Evolutionary conservation across 257 asterid species (phyloP).

Genomic region (Voacanga thouarsii): DNA sequence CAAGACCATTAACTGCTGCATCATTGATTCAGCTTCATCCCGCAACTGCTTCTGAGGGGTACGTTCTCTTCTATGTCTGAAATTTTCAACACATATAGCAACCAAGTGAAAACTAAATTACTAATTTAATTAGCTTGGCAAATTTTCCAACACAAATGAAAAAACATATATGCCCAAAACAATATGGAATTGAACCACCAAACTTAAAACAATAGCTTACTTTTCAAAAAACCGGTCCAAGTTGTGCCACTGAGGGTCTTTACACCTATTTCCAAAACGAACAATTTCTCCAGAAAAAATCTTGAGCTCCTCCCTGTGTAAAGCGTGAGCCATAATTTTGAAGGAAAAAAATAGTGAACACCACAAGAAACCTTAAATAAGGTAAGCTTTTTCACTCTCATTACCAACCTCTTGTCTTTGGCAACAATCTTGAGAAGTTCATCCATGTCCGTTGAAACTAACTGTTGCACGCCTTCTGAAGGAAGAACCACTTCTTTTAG

Average conservation of each 20-base stretch:
- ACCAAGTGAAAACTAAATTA: background rate
- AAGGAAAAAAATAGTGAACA: background rate
- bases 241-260: conserved; percentile 89
- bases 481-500: conserved; percentile 62
- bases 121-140: background rate
- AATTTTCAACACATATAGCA: conserved; percentile 14
- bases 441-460: conserved; percentile 56
- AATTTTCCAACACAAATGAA: background rate
- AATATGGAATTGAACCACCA: background rate
- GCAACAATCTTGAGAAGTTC: conserved; percentile 68
- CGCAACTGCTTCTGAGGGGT: conserved; percentile 52
- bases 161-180: background rate
- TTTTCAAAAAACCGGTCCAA: conserved; percentile 76
- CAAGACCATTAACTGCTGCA: conserved; percentile 59
- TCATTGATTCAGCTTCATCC: conserved; percentile 58
- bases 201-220: conserved; percentile 31
- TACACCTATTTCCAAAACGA: conserved; percentile 84
- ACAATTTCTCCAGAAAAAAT: conserved; percentile 71
- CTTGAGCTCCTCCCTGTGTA: conserved; percentile 68
- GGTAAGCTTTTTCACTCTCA: background rate
- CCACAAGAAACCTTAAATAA: background rate
- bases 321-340: background rate
- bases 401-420: conserved; percentile 65
- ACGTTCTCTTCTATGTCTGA: conserved; percentile 64
- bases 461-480: conserved; percentile 57